These are phyloP conservation scores for Macadamia integrifolia DNA, from an alignment of 164 flowering plant species.

Conservation along the genomic window DNA sequence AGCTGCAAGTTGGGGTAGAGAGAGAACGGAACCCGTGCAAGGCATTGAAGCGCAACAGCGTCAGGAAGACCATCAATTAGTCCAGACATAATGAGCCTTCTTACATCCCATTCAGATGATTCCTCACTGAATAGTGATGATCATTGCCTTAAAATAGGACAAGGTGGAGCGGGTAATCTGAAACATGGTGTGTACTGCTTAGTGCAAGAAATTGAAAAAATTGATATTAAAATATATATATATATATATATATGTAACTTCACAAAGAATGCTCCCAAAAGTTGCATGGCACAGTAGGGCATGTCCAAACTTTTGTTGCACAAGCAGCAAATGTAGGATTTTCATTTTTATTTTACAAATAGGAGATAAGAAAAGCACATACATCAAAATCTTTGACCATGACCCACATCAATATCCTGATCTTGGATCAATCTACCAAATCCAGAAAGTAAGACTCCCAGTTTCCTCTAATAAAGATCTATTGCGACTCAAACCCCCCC, in stretches of 20 bases:
- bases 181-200: background rate
- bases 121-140: background rate
- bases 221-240: background rate
- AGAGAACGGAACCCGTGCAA: slow-evolving; percentile 79
- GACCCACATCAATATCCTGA: background rate
- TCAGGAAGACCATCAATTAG: slow-evolving; percentile 95
- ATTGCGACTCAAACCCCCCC: too few species aligned
- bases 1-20: slow-evolving; percentile 66
- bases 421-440: background rate
- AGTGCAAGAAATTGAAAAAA: background rate
- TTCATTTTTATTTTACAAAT: background rate
- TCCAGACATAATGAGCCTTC: slow-evolving; percentile 50
- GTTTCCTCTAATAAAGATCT: too few species aligned
- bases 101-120: slow-evolving; percentile 13
- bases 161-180: background rate
- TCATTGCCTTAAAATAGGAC: too few species aligned
- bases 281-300: too few species aligned
- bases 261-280: too few species aligned
- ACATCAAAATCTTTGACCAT: background rate
- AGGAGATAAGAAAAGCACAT: background rate
- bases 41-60: slow-evolving; percentile 83
- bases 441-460: background rate
- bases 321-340: too few species aligned
- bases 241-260: background rate
- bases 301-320: too few species aligned